Conservation (phyloP, 352 stramenopile genomes). For the Phytopythium ostracodes region DNA sequence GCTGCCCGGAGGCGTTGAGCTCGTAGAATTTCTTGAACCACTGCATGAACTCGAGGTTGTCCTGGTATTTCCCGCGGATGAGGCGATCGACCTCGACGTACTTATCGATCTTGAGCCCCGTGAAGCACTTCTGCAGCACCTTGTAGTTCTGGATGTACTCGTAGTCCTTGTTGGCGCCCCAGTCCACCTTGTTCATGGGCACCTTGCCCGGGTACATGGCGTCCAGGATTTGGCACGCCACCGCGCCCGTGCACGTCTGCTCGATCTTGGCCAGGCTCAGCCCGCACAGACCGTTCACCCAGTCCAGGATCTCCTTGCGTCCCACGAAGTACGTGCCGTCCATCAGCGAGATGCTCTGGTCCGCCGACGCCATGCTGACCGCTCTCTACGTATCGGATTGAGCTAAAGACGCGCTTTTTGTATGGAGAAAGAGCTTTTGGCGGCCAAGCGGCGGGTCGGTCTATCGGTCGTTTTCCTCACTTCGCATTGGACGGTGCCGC, state of each 20-base stretch:
- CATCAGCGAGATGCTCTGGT: slow-evolving; percentile 94
- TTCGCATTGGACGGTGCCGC: not conserved
- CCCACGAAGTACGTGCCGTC: slow-evolving; percentile 96
- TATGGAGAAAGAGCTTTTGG: slow-evolving; percentile 3
- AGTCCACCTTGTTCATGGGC: slow-evolving; percentile 97
- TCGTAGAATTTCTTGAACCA: slow-evolving; percentile 96
- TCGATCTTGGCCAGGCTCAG: slow-evolving; percentile 97
- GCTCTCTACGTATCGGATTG: too few relatives aligned
- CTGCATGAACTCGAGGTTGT: slow-evolving; percentile 99
- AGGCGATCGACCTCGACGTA: slow-evolving; percentile 98
- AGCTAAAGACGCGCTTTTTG: too few relatives aligned
- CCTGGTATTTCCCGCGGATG: slow-evolving; percentile 98
- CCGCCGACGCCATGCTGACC: slow-evolving; percentile 13
- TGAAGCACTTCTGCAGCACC: slow-evolving; percentile 97
- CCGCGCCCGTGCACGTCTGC: slow-evolving; percentile 94
- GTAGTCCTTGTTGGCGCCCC: slow-evolving; percentile 95
- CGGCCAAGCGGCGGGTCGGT: too few relatives aligned
- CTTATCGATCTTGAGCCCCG: slow-evolving; percentile 93
- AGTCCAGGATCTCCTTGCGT: slow-evolving; percentile 97
- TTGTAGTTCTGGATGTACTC: slow-evolving; percentile 99
- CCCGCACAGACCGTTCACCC: slow-evolving; percentile 96
- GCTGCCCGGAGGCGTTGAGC: slow-evolving; percentile 67
- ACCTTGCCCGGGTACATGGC: slow-evolving; percentile 93
- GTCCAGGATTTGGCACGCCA: slow-evolving; percentile 98
- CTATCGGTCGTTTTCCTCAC: too few relatives aligned